These are phyloP conservation scores for Testicularia cyperi DNA, from an alignment of 1,284 basidiomycete species.

Conservation along the genomic window DNA sequence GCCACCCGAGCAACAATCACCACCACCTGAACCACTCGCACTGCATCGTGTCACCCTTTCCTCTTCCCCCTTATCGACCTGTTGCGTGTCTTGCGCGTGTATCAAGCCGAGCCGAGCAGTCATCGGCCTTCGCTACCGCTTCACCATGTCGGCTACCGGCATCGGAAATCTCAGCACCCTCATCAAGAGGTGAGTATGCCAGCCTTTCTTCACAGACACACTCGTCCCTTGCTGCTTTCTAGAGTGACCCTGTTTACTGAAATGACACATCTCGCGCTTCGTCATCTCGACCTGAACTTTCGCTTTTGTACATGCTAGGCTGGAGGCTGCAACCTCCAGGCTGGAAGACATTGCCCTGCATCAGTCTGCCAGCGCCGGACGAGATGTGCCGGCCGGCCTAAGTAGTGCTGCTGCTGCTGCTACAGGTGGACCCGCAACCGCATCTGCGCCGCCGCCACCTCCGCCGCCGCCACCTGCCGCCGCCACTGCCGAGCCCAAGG, in stretches of 20 bases:
- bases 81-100: background rate
- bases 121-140: background rate
- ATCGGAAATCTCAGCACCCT: slow-evolving; percentile 56
- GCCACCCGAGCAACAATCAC: no score
- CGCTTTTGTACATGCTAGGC: slow-evolving; percentile 12
- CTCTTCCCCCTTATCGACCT: background rate
- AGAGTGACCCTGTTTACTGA: no score
- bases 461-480: slow-evolving; percentile 20
- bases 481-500: slow-evolving; percentile 17
- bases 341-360: slow-evolving; percentile 83
- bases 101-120: no score
- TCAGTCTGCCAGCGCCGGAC: slow-evolving; percentile 14
- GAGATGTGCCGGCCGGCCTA: no score
- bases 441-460: slow-evolving; percentile 13
- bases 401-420: background rate
- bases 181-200: slow-evolving; percentile 48
- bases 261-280: no score
- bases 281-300: no score
- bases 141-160: slow-evolving; percentile 44
- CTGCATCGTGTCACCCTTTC: background rate
- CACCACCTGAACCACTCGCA: background rate
- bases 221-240: background rate
- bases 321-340: slow-evolving; percentile 86
- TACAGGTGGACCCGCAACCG: slow-evolving; percentile 16
- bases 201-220: no score